Base-by-base conservation (phyloP, 345 rosid genomes). In the Corchorus olitorius region DNA sequence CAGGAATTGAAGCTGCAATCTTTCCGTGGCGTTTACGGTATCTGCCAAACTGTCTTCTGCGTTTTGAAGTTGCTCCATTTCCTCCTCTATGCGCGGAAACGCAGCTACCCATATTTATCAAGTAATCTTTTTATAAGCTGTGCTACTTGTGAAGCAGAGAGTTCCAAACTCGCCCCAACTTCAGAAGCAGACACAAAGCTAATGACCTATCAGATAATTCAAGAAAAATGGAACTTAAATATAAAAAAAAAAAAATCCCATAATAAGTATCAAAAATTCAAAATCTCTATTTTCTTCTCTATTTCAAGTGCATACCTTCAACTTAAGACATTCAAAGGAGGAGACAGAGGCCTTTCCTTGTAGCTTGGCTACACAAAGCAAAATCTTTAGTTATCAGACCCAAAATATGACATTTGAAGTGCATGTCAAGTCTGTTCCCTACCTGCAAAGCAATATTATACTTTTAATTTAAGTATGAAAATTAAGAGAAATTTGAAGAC, bases 41-140 rank as follows among this genome's bases (percentile, higher is more conserved):
- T 70, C 74, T 85, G 1, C 72, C 79, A 7, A 72, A 73, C 58
- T 39, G 68, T 17, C 80, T 86, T 71, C 78, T 85, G 0, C 76
- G 75, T 70, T 73, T 11, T 75, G 43, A 79, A 41, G 55, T 73
- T 60, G 33, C 2, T 14, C 41, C 8, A 5, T 55, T 72, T 59
- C 68, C 75, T 72, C 79, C 75, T 72, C 79, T 69, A 6, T 84
- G 76, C 1, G 89, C 82, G 8, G 98, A 93, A 61, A 84, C 83
- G 64, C 98, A 93, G n/a, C 89, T 90, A 65, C 98, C 98, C 97
- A 93, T 93, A 61, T 12, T 70, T 70, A 65, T 59, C 27, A 27
- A 70, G 52, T 66, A 80, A 80, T 48, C 79, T 49, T 77, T 49
- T 58, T n/a, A 5, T 17, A n/a, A 33, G 17, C 17, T 48, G 34